These are phyloP conservation scores for Wickerhamiella infanticola DNA, from an alignment of 1,139 yeast species.

Conservation along the genomic window DNA sequence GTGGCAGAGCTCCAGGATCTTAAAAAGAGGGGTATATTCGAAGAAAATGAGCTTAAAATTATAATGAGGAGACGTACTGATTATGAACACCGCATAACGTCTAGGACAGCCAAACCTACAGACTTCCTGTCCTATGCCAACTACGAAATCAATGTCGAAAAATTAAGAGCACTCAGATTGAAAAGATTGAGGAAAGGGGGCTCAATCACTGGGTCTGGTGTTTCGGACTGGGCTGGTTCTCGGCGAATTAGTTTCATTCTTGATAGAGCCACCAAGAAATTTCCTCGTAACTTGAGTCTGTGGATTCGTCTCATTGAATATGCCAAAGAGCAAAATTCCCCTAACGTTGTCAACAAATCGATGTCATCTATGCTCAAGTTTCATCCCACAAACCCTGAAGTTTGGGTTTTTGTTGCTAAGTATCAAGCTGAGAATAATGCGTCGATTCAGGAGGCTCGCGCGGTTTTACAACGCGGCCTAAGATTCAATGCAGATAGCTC, in stretches of 20 bases:
- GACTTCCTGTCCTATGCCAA: slow-evolving; percentile 71
- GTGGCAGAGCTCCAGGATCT: slow-evolving; percentile 91
- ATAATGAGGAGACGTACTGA: slow-evolving; percentile 91
- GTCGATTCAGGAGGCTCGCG: slow-evolving; percentile 79
- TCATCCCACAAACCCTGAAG: slow-evolving; percentile 81
- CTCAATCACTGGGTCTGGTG: slow-evolving; percentile 22
- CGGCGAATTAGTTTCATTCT: slow-evolving; percentile 71
- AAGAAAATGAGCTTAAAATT: slow-evolving; percentile 53
- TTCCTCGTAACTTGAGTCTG: slow-evolving; percentile 57
- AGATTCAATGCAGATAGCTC: slow-evolving; percentile 65
- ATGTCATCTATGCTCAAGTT: slow-evolving; percentile 66
- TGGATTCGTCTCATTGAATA: slow-evolving; percentile 69
- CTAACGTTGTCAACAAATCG: slow-evolving; percentile 65
- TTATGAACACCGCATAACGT: slow-evolving; percentile 79
- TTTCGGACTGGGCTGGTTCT: slow-evolving; percentile 80
- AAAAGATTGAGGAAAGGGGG: slow-evolving; percentile 30
- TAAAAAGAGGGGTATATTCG: slow-evolving; percentile 60
- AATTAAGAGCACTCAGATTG: slow-evolving; percentile 57
- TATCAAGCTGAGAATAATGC: slow-evolving; percentile 84
- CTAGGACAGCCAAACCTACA: slow-evolving; percentile 64
- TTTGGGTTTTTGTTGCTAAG: slow-evolving; percentile 92
- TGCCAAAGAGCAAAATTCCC: slow-evolving; percentile 61
- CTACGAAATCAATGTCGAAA: slow-evolving; percentile 70
- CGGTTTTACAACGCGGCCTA: slow-evolving; percentile 68
- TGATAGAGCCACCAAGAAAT: slow-evolving; percentile 69